These are phyloP conservation scores for Grosmannia huntii DNA, from an alignment of 2,329 filamentous ascomycete genomes.

Conservation along the genomic window DNA sequence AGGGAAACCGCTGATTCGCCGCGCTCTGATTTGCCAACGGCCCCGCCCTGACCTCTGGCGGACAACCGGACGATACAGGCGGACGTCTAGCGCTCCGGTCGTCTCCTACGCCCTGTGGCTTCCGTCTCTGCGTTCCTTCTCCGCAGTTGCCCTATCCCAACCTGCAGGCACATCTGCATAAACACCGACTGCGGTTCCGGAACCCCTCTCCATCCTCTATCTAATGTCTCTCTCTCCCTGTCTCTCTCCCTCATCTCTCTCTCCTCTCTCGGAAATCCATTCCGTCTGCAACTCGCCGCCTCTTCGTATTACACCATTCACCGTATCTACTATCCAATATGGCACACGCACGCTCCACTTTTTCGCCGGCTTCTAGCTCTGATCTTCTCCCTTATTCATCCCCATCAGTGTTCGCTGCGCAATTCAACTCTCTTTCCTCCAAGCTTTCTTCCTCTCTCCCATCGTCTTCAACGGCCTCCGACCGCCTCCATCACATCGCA, in stretches of 20 bases:
- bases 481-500: constrained; percentile 48
- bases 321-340: background rate
- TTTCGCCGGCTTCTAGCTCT: background rate
- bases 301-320: too few relatives aligned
- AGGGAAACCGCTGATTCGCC: background rate
- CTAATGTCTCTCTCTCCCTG: background rate
- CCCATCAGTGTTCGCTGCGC: constrained; percentile 23
- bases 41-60: background rate
- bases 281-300: background rate
- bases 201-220: background rate
- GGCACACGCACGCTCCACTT: constrained; percentile 7
- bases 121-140: background rate
- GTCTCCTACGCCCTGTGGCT: background rate
- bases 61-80: constrained; percentile 2
- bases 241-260: background rate
- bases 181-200: background rate
- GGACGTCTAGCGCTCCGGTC: background rate
- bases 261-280: background rate
- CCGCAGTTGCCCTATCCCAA: background rate
- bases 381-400: constrained; percentile 4
- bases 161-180: background rate
- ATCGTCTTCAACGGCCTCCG: constrained; percentile 32
- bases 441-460: background rate
- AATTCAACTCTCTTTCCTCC: background rate
- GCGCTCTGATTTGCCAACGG: background rate